Conservation (phyloP, 129 eudicot genomes). For the Arctium lappa region DNA sequence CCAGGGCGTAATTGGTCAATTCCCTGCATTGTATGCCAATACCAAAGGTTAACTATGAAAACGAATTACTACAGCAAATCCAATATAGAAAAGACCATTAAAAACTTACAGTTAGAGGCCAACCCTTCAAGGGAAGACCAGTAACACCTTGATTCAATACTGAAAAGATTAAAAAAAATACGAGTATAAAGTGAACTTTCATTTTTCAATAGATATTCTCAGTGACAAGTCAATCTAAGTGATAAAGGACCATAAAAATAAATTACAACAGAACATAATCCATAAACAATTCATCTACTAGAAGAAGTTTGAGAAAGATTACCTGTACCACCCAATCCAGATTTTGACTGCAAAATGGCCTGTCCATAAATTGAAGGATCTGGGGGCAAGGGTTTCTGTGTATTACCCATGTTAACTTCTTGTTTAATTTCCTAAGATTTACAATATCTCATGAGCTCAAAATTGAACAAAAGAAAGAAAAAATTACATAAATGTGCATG, state of each 20-base stretch:
- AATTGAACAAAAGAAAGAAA: constrained; percentile 12
- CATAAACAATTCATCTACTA: not conserved
- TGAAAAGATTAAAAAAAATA: constrained; percentile 19
- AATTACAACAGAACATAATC: not conserved
- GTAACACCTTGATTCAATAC: constrained; percentile 80
- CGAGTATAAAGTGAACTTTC: not conserved
- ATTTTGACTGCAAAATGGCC: constrained; percentile 91
- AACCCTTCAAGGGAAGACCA: constrained; percentile 92
- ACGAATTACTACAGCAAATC: not conserved
- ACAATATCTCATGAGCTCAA: not conserved
- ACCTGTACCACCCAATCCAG: constrained; percentile 93
- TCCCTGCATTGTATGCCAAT: constrained; percentile 47
- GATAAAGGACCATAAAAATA: not conserved
- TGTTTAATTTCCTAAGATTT: constrained; percentile 65
- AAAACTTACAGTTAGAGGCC: constrained; percentile 93
- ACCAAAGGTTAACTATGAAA: constrained; percentile 10
- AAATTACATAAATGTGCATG: constrained; percentile 1
- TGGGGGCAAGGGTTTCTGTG: constrained; percentile 78
- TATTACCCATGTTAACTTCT: constrained; percentile 71
- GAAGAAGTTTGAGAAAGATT: constrained; percentile 21
- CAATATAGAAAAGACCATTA: not conserved
- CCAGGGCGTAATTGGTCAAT: constrained; percentile 76
- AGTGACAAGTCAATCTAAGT: not conserved
- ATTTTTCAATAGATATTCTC: not conserved
- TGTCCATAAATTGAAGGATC: constrained; percentile 96